A percentile compares a stretch with the other conserved stretches of the same genome.
phyloP scores from a whole-genome alignment of 1,284 basidiomycete genomes.

The Trametes sp. region DNA sequence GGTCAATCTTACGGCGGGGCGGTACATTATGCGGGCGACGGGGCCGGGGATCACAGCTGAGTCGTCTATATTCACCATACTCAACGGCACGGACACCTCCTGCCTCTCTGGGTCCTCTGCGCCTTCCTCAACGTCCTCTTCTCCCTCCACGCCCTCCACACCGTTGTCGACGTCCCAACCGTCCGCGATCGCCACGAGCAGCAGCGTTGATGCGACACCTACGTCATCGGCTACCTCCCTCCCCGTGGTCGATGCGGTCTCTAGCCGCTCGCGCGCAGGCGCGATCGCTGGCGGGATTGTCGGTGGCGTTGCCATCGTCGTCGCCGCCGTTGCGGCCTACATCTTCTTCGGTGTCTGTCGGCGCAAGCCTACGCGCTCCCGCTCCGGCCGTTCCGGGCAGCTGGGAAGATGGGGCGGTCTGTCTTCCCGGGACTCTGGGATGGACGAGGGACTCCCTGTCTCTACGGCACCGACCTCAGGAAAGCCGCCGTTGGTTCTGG shows the following conservation, averaged over 20 bases:
- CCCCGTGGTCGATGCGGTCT: constrained; percentile 23
- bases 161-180: constrained; percentile 17
- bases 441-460: constrained; percentile 25
- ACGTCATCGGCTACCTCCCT: constrained; percentile 12
- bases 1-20: constrained; percentile 36
- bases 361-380: constrained; percentile 28
- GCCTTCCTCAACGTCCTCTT: constrained; percentile 9
- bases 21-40: constrained; percentile 32
- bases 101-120: constrained; percentile 24
- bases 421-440: constrained; percentile 36
- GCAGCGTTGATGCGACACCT: neutral
- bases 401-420: constrained; percentile 38
- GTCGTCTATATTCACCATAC: constrained; percentile 34
- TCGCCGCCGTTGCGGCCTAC: constrained; percentile 31
- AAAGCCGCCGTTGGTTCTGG: constrained; percentile 13
- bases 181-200: constrained; percentile 11
- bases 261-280: constrained; percentile 35
- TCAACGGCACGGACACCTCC: constrained; percentile 30
- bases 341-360: constrained; percentile 38
- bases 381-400: constrained; percentile 14
- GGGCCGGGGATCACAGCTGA: neutral
- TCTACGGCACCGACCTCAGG: constrained; percentile 12
- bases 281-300: constrained; percentile 47
- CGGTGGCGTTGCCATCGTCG: constrained; percentile 42
- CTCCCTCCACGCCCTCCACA: no score